Conservation (phyloP, 768 basidiomycete genomes). For the Kwoniella dejecticola region DNA sequence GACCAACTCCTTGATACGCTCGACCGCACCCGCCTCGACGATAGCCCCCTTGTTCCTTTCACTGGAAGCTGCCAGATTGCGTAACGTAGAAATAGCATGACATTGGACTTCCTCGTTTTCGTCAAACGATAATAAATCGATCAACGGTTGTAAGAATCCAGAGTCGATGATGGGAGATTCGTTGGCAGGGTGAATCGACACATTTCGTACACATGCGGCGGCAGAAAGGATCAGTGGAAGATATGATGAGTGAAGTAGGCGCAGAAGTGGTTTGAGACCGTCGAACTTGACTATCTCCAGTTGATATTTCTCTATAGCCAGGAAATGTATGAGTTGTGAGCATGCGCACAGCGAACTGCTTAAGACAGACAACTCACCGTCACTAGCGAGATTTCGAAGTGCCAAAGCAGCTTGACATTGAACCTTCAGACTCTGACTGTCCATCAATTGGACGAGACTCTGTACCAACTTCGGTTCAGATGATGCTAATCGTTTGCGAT, state of each 20-base stretch:
- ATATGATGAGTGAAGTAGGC: constrained; percentile 93
- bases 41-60: constrained; percentile 99
- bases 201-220: constrained; percentile 97
- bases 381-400: constrained; percentile 92
- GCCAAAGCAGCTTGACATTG: constrained; percentile 98
- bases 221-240: constrained; percentile 96
- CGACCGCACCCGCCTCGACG: constrained; percentile 94
- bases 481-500: constrained; percentile 90
- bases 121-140: constrained; percentile 94
- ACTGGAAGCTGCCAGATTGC: constrained; percentile 93
- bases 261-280: constrained; percentile 85
- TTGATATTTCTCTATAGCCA: constrained; percentile 87
- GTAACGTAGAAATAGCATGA: constrained; percentile 94
- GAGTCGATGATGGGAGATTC: constrained; percentile 99
- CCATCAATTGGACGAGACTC: constrained; percentile 93
- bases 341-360: not conserved
- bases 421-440: constrained; percentile 93
- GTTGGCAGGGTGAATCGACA: constrained; percentile 97
- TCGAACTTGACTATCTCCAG: constrained; percentile 96
- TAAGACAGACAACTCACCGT: constrained; percentile 64
- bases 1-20: constrained; percentile 94
- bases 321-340: not conserved
- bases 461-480: constrained; percentile 92
- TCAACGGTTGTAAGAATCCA: constrained; percentile 92
- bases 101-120: constrained; percentile 99